Conservation (phyloP, 2,329 filamentous ascomycete genomes). For the Pseudopyricularia cyperi region DNA sequence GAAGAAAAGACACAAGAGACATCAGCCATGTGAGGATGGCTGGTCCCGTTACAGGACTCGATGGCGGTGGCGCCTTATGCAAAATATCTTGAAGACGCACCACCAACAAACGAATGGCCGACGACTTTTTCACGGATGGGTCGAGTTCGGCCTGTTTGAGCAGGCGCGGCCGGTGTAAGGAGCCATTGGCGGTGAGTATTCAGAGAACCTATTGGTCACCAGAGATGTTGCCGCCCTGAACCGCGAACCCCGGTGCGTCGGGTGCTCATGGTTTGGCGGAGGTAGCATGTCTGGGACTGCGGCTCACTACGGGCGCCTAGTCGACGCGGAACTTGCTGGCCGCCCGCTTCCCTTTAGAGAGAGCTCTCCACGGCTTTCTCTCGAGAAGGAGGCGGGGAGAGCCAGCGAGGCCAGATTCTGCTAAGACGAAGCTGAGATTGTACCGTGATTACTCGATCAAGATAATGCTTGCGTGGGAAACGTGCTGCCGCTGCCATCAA, state of each 20-base stretch:
- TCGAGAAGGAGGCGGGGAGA: slow-evolving; percentile 21
- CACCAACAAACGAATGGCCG: not conserved
- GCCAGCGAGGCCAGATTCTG: slow-evolving; percentile 15
- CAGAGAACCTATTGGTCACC: not conserved
- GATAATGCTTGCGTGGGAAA: slow-evolving; percentile 99
- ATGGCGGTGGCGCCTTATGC: not conserved
- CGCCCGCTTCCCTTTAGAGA: not conserved
- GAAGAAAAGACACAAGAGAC: not conserved
- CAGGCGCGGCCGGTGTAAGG: not conserved
- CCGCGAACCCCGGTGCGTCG: not conserved
- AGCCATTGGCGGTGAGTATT: slow-evolving; percentile 2
- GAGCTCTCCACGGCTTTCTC: not conserved
- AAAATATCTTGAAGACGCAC: not conserved
- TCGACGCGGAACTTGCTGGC: slow-evolving; percentile 25
- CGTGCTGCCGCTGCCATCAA: slow-evolving; percentile 74
- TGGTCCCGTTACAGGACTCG: not conserved
- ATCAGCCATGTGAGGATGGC: not conserved
- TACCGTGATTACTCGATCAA: slow-evolving; percentile 96
- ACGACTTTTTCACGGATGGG: not conserved
- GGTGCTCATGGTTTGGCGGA: not conserved
- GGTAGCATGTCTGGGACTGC: slow-evolving; percentile 22
- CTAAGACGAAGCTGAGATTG: slow-evolving; percentile 73
- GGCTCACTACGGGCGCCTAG: slow-evolving; percentile 82
- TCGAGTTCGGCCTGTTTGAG: not conserved
- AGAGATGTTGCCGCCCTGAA: not conserved